Base-by-base conservation (phyloP, 495 filamentous ascomycete species). In the Neurospora sp. region DNA sequence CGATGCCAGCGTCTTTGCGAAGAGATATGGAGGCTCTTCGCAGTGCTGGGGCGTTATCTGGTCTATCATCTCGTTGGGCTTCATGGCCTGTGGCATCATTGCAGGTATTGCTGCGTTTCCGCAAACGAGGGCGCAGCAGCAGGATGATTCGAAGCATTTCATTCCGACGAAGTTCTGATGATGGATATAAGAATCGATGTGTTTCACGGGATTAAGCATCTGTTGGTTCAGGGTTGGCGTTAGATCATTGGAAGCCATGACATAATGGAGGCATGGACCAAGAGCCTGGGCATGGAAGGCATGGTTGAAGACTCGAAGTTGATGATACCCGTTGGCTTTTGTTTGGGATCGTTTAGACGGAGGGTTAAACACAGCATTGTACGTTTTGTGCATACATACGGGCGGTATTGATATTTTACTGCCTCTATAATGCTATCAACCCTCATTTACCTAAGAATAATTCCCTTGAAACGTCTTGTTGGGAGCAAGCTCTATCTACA, bases 41-140 rank as follows among this genome's bases (percentile, higher is more conserved):
- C 91, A 91, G 75, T 94, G 92, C 85, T 94, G 92, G 92, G 92
- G 92, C 27, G 85, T 93, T 38, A 87, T 93, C 49, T 94, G 92
- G 92, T 91, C 89, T 16, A 82, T 94, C 44, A 87, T 94, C 42
- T 91, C 90, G 2, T 75, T 93, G 40, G 71, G 84, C 2, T 91
- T 94, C 77, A 93, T 94, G 89, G 88, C 88, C 20, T 83, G 85
- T 18, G 90, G 87, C 5, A 94, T 94, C 75, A 82, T 93, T 41
- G 90, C 89, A 23, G 92, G 89, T 5, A 90, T 94, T 31, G 92
- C 92, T 4, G 92, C 91, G 7, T 94, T 93, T 79, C 91, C 87
- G 9, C 84, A 93, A 78, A 87, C 88, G 11, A 90, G 88, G 71
- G 84, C 82, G 35, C 81, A 94, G 79, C 91, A 93, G 79, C 84